phyloP scores from a whole-genome alignment of 108 stramenopile species.

The Cyclotella sp. region DNA sequence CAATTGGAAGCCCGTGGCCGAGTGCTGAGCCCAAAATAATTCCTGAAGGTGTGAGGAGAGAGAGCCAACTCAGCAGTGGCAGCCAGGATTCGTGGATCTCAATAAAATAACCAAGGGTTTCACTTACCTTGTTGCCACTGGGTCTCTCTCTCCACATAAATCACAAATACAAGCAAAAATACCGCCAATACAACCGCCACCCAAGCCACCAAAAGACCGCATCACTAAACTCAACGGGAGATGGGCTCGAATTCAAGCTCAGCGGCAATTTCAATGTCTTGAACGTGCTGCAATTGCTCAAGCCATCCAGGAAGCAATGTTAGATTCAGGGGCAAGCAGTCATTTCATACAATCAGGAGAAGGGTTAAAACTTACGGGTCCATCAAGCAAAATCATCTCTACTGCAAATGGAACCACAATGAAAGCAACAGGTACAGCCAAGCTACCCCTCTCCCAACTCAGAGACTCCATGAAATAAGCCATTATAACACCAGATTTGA shows the following conservation, averaged over 20 bases:
- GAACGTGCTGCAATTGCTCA: too few relatives aligned
- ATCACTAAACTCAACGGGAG: too few relatives aligned
- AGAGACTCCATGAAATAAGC: too few relatives aligned
- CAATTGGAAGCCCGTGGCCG: background rate
- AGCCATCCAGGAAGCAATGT: background rate
- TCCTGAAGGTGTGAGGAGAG: background rate
- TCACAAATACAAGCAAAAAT: too few relatives aligned
- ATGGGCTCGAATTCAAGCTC: too few relatives aligned
- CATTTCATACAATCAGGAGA: background rate
- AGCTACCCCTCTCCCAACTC: too few relatives aligned
- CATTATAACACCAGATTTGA: too few relatives aligned
- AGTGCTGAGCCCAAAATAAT: background rate
- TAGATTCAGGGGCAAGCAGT: background rate
- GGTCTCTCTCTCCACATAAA: background rate
- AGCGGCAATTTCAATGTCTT: too few relatives aligned
- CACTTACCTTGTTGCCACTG: background rate
- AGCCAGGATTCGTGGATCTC: background rate
- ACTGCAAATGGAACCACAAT: background rate
- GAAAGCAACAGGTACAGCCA: background rate
- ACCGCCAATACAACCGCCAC: too few relatives aligned
- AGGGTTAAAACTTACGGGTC: background rate
- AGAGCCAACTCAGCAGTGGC: background rate
- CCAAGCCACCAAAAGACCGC: too few relatives aligned
- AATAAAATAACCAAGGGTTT: background rate
- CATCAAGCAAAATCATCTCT: background rate